Evolutionary conservation across 1,284 basidiomycete genomes (phyloP), one percentile per base, ranked within the genome.

Genomic region (Puccinia novopanici): DNA sequence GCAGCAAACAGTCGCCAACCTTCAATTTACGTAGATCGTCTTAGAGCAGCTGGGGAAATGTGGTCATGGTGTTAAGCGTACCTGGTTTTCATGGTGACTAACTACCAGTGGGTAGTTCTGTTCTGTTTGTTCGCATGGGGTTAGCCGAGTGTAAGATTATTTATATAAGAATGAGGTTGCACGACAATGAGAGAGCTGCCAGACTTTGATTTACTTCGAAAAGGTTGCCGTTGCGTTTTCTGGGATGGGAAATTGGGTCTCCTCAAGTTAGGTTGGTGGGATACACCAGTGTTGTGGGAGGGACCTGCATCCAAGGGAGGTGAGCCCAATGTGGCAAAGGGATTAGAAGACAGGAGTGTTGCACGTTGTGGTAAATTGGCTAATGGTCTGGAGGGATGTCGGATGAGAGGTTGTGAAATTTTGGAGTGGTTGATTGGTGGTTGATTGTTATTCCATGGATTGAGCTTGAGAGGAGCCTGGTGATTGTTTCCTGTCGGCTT

Each of bases 361-460:
- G n/a, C n/a, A 52, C 48, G 68, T 8, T 71, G 40, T 6, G 68
- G 68, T 54, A 71, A 24, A 34, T 34, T 71, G 40, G 48, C 24
- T 24, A 54, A 52, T 12, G 68, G 27, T 30, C 70, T 52, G 30
- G 70, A 15, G 55, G 70, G 10, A 54, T 55, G 27, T 24, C 17
- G 67, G 24, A 15, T 52, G 24, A 48, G 37, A 30, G 50, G 50
- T 72, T 72, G 70, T 10, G 50, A 68, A 12, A n/a, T 63, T 27
- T 24, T 2, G 6, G 67, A 3, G 12, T 19, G 40, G 40, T 65
- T 65, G 61, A 15, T 42, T n/a, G 40, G 22, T 24, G 42, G 42
- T 72, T 40, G 45, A 30, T 10, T 72, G 48, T 10, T n/a, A 40
- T 52, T 70, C 45, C 45, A 70, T 48, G 68, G 68, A 52, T 67